These are phyloP conservation scores for Pythium rishiriense DNA, from an alignment of 352 stramenopile genomes.

Conservation along the genomic window DNA sequence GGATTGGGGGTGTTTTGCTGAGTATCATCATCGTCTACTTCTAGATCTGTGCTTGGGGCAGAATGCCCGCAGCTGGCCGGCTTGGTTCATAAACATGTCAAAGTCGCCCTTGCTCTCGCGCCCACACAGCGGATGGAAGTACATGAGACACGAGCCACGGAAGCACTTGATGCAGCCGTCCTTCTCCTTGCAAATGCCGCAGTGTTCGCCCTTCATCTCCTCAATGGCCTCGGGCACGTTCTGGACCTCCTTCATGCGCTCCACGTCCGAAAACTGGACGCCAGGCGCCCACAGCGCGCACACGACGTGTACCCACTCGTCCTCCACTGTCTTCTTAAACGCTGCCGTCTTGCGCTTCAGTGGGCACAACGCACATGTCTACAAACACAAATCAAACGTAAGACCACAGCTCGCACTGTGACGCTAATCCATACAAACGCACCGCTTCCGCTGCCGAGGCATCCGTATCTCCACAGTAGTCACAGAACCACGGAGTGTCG, in stretches of 20 bases:
- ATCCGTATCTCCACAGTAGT: constrained; percentile 61
- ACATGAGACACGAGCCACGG: constrained; percentile 57
- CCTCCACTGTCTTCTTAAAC: constrained; percentile 84
- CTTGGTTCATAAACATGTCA: constrained; percentile 92
- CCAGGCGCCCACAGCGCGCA: constrained; percentile 85
- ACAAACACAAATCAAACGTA: constrained; percentile 11
- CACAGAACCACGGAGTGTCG: constrained; percentile 85
- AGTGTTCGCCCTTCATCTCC: constrained; percentile 63
- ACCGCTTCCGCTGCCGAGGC: constrained; percentile 52
- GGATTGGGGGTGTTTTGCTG: constrained; percentile 4
- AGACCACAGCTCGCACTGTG: not conserved
- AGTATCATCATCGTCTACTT: constrained; percentile 28
- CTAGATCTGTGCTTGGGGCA: constrained; percentile 75
- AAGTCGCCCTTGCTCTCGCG: constrained; percentile 75
- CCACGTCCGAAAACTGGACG: constrained; percentile 85
- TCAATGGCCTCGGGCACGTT: constrained; percentile 67
- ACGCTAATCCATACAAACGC: constrained; percentile 11
- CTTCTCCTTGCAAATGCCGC: constrained; percentile 61
- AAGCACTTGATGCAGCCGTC: constrained; percentile 88
- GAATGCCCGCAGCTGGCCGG: constrained; percentile 77
- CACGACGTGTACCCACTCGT: constrained; percentile 84
- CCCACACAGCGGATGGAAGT: constrained; percentile 85
- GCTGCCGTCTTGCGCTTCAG: constrained; percentile 63
- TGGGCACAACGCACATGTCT: constrained; percentile 81
- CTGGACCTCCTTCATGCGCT: constrained; percentile 80